phyloP scores from a whole-genome alignment of 148 eudicot genomes.

The Spergularia bocconei region DNA sequence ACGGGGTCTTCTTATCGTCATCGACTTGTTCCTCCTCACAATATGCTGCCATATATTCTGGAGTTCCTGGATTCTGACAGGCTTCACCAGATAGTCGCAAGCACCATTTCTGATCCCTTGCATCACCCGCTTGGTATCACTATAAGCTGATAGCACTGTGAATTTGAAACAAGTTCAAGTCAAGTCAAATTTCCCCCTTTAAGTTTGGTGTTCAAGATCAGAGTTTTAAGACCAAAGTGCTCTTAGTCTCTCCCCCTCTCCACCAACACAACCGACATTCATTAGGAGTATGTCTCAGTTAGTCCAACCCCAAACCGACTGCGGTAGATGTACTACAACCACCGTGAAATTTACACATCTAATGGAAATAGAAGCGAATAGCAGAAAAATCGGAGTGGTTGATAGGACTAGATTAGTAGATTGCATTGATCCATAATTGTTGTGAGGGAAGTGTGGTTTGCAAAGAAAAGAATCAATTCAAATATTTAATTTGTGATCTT shows the following conservation, averaged over 20 bases:
- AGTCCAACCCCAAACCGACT: not conserved
- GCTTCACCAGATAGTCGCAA: slow-evolving; percentile 86
- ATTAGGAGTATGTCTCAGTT: no score
- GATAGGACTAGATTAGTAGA: not conserved
- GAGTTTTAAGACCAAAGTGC: not conserved
- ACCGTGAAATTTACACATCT: not conserved
- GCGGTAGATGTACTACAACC: not conserved
- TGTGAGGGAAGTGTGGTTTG: not conserved
- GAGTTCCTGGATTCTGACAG: slow-evolving; percentile 81
- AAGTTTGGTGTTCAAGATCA: not conserved
- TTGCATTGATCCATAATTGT: not conserved
- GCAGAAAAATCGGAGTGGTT: not conserved
- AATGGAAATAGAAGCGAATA: not conserved
- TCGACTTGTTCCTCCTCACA: slow-evolving; percentile 47
- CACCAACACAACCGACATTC: no score
- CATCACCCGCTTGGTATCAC: slow-evolving; percentile 74
- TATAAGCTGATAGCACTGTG: slow-evolving; percentile 77
- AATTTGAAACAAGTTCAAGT: not conserved
- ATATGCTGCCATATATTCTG: slow-evolving; percentile 89
- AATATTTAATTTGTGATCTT: not conserved
- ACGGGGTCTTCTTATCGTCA: slow-evolving; percentile 26
- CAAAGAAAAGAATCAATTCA: not conserved
- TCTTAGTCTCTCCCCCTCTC: no score
- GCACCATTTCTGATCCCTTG: slow-evolving; percentile 83
- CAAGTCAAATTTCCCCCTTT: slow-evolving; percentile 2